Percentiles rank a stretch among this genome's conserved stretches.
These are phyloP conservation scores for Zelopaecilomyces penicillatus DNA, from an alignment of 2,329 filamentous ascomycete species.

Conservation along the genomic window DNA sequence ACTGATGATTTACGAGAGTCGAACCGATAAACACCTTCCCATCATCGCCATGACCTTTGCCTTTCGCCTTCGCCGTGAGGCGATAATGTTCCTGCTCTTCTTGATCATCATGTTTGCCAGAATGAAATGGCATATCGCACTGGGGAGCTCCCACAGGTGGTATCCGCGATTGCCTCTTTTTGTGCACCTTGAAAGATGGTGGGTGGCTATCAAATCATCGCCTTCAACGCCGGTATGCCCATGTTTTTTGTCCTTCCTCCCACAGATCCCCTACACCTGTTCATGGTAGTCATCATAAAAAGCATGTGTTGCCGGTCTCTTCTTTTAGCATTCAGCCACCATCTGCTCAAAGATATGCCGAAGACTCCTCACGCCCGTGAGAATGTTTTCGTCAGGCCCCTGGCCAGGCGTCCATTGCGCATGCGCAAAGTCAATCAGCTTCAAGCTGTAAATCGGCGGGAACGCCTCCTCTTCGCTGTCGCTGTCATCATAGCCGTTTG, in stretches of 20 bases:
- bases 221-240: no score
- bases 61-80: no score
- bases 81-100: no score
- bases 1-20: no score
- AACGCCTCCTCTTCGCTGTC: conserved; percentile 31
- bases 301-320: background rate
- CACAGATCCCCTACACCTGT: background rate
- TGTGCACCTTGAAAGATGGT: no score
- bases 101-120: no score
- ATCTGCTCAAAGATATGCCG: conserved; percentile 63
- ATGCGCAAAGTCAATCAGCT: conserved; percentile 96
- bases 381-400: conserved; percentile 77
- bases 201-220: no score
- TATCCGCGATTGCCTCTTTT: no score
- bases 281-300: conserved; percentile 3
- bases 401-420: conserved; percentile 73
- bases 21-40: no score
- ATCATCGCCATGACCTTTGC: no score
- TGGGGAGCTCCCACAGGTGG: no score
- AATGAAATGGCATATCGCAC: no score
- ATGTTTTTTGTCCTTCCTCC: background rate
- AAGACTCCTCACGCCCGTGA: conserved; percentile 66
- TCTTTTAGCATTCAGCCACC: conserved; percentile 16
- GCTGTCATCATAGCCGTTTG: conserved; percentile 42
- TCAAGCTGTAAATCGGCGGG: conserved; percentile 67